A percentile compares a stretch with the other conserved stretches of the same genome.
Conservation (phyloP, 441 rosid species). For the Adansonia gregorii region DNA sequence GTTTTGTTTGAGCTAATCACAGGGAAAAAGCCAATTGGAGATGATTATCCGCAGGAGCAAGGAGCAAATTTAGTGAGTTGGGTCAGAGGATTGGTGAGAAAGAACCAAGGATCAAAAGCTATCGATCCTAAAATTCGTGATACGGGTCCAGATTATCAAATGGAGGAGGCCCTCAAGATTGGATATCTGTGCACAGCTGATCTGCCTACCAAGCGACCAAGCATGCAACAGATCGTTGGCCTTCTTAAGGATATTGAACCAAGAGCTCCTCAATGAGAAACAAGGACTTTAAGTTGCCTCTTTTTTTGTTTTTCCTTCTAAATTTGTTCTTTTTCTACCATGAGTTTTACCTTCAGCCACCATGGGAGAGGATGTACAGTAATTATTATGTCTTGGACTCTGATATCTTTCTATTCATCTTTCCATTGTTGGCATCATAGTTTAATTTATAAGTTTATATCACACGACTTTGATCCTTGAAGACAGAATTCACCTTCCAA, state of each 20-base stretch:
- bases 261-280: constrained; percentile 42
- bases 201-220: constrained; percentile 82
- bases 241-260: constrained; percentile 94
- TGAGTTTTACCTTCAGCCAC: constrained; percentile 37
- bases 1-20: constrained; percentile 83
- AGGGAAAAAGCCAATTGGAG: constrained; percentile 76
- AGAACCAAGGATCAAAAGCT: constrained; percentile 59
- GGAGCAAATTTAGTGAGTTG: constrained; percentile 63
- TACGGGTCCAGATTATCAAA: constrained; percentile 62
- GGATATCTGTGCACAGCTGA: constrained; percentile 93
- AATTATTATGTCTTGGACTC: constrained; percentile 35
- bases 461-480: constrained; percentile 29
- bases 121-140: constrained; percentile 75
- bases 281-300: constrained; percentile 28
- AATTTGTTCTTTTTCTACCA: constrained; percentile 30
- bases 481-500: neutral
- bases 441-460: constrained; percentile 25
- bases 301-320: constrained; percentile 13
- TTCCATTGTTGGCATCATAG: constrained; percentile 26
- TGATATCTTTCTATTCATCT: constrained; percentile 27
- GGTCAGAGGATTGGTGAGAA: constrained; percentile 75
- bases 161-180: constrained; percentile 88
- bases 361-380: constrained; percentile 43
- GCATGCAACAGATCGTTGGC: constrained; percentile 95
- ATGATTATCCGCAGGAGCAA: constrained; percentile 69